Conservation (phyloP, 345 rosid genomes). For the Citrus unshiu region DNA sequence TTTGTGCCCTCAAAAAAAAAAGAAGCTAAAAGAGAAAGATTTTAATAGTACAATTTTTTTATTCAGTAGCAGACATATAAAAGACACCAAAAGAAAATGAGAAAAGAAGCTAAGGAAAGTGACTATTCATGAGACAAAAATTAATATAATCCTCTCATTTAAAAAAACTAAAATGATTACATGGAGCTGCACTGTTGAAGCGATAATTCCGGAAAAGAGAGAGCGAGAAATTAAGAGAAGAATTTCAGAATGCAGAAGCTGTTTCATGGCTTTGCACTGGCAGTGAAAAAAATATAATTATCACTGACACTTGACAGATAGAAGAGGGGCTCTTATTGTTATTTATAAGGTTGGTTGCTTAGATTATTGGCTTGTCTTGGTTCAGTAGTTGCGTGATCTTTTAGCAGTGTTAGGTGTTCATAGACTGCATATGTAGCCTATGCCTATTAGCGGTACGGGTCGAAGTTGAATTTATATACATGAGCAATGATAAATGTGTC, state of each 20-base stretch:
- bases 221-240: conserved; percentile 4
- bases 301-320: conserved; percentile 1
- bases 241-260: background rate
- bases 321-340: background rate
- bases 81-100: conserved; percentile 10
- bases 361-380: conserved; percentile 13
- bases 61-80: conserved; percentile 7
- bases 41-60: background rate
- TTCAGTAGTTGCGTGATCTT: conserved; percentile 36
- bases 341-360: conserved; percentile 17
- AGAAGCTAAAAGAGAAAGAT: background rate
- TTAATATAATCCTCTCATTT: too few relatives aligned
- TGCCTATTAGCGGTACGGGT: conserved; percentile 8
- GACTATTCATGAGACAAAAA: conserved; percentile 8
- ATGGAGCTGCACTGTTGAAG: conserved; percentile 23
- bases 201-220: conserved; percentile 21
- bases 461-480: too few relatives aligned
- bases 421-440: conserved; percentile 4
- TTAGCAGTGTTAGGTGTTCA: conserved; percentile 31
- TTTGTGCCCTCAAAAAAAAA: background rate
- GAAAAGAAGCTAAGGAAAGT: conserved; percentile 14
- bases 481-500: too few relatives aligned
- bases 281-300: background rate
- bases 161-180: background rate
- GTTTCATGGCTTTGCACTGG: conserved; percentile 14